Percentiles rank a stretch among this genome's conserved stretches.
These are phyloP conservation scores for Naganishia kalamii DNA, from an alignment of 768 basidiomycete species.

Conservation along the genomic window DNA sequence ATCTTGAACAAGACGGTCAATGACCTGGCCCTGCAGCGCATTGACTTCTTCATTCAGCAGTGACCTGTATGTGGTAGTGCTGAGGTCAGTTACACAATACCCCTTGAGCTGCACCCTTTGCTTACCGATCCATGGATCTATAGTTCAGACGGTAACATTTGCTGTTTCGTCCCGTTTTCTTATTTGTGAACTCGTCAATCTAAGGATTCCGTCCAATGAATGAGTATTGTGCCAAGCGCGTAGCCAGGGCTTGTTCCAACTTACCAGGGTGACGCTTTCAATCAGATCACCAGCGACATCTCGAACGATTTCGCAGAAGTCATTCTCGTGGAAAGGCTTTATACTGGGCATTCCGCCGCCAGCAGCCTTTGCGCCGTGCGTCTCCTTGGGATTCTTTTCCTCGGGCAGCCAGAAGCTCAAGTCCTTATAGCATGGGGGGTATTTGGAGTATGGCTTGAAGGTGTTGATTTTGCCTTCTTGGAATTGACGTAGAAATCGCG, in stretches of 20 bases:
- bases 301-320: conserved; percentile 90
- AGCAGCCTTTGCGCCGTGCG: conserved; percentile 38
- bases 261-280: conserved; percentile 78
- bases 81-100: not conserved
- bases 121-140: conserved; percentile 88
- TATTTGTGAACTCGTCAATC: conserved; percentile 88
- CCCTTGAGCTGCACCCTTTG: not conserved
- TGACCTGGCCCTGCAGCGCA: conserved; percentile 56
- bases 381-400: conserved; percentile 9
- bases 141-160: conserved; percentile 88
- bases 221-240: not conserved
- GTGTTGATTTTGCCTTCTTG: conserved; percentile 61
- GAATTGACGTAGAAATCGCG: conserved; percentile 84
- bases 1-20: conserved; percentile 37
- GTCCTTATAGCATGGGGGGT: conserved; percentile 88
- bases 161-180: conserved; percentile 71
- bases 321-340: conserved; percentile 75
- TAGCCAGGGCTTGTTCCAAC: conserved; percentile 28
- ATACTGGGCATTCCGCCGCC: conserved; percentile 18
- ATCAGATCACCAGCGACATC: conserved; percentile 87
- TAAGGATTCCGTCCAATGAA: conserved; percentile 42
- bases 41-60: conserved; percentile 86
- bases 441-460: conserved; percentile 88
- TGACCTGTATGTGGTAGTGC: conserved; percentile 54
- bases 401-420: conserved; percentile 81